Evolutionary conservation across 345 rosid genomes (phyloP).

Genomic region (Aquilaria sinensis): DNA sequence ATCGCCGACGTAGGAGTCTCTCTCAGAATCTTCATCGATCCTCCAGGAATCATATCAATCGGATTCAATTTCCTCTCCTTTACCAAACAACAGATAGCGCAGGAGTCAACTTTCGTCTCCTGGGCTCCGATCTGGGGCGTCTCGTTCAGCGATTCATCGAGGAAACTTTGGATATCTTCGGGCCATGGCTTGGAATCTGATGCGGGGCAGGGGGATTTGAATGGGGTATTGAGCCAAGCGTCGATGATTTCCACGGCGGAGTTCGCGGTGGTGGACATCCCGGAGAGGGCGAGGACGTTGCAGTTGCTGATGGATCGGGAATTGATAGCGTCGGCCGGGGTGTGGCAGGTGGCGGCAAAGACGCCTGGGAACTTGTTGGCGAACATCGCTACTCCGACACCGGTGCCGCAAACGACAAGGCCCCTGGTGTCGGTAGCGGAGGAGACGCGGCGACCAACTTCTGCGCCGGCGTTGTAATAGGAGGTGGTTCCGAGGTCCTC

Average conservation of each 20-base stretch:
- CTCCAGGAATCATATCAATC: slow-evolving; percentile 72
- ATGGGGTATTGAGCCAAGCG: slow-evolving; percentile 65
- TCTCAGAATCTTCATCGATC: slow-evolving; percentile 83
- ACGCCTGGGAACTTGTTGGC: slow-evolving; percentile 91
- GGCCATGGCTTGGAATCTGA: slow-evolving; percentile 54
- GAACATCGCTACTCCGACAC: slow-evolving; percentile 74
- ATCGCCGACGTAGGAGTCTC: slow-evolving; percentile 84
- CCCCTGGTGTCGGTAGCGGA: slow-evolving; percentile 40
- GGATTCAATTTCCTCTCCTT: slow-evolving; percentile 56
- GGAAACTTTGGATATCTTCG: slow-evolving; percentile 40
- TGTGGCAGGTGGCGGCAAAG: slow-evolving; percentile 71
- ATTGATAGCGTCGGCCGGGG: slow-evolving; percentile 58
- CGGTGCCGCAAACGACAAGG: slow-evolving; percentile 75
- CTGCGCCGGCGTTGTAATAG: slow-evolving; percentile 77
- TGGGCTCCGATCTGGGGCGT: slow-evolving; percentile 45
- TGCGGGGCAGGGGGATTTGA: slow-evolving; percentile 82
- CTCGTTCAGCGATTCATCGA: slow-evolving; percentile 45
- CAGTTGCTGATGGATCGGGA: slow-evolving; percentile 72
- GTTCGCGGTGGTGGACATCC: slow-evolving; percentile 44
- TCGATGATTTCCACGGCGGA: slow-evolving; percentile 57
- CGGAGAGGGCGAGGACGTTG: slow-evolving; percentile 82
- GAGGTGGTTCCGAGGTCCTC: slow-evolving; percentile 77
- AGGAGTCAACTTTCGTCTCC: slow-evolving; percentile 15
- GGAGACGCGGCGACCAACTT: slow-evolving; percentile 79
- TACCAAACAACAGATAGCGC: slow-evolving; percentile 55